Conservation (phyloP, 140 eudicot species). For the Erigeron philadelphicus region DNA sequence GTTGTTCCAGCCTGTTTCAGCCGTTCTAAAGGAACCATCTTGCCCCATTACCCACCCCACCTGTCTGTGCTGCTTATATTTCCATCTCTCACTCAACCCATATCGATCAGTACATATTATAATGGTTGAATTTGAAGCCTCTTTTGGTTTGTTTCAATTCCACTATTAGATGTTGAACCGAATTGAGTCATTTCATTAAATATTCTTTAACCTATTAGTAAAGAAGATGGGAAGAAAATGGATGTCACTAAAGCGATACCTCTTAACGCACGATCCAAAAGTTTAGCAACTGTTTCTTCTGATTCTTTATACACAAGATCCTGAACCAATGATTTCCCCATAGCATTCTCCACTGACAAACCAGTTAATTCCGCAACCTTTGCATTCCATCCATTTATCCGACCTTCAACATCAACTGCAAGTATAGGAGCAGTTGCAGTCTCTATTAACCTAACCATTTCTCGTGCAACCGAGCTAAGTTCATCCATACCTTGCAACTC, state of each 20-base stretch:
- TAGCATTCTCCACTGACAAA: constrained; percentile 62
- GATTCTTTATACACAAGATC: constrained; percentile 75
- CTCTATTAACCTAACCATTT: constrained; percentile 84
- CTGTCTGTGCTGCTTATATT: neutral
- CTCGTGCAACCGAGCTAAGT: constrained; percentile 69
- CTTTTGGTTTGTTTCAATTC: neutral
- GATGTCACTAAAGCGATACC: constrained; percentile 35
- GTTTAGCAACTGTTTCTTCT: constrained; percentile 50
- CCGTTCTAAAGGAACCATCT: neutral
- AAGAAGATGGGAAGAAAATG: neutral
- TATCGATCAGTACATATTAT: neutral
- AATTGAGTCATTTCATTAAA: neutral
- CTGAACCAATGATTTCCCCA: constrained; percentile 70
- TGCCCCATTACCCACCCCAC: neutral
- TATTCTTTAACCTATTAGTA: neutral
- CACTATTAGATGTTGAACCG: neutral
- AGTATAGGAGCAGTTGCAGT: constrained; percentile 92
- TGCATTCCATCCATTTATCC: constrained; percentile 88
- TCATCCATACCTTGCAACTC: constrained; percentile 61
- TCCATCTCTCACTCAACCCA: neutral
- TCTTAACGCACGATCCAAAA: constrained; percentile 59
- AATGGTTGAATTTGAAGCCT: neutral
- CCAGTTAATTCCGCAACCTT: constrained; percentile 81
- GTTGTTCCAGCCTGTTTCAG: too few species aligned
- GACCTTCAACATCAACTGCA: constrained; percentile 66